Evolutionary conservation across 805 yeast genomes (phyloP).

Genomic region (Ogataea methanolica): DNA sequence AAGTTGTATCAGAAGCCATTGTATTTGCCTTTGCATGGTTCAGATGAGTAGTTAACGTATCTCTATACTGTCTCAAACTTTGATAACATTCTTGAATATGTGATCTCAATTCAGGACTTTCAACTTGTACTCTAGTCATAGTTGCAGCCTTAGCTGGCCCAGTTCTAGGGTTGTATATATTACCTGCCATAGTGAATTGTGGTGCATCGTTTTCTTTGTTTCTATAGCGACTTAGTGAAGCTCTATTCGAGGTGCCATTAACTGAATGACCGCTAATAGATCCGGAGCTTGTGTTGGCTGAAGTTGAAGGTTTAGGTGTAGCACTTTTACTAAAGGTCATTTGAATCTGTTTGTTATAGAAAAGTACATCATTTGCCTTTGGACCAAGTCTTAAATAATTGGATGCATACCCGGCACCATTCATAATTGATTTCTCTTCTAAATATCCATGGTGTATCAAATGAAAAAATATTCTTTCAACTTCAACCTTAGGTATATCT

Average conservation of each 20-base stretch:
- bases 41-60: constrained; percentile 37
- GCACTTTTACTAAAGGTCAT: constrained; percentile 42
- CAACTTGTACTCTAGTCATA: constrained; percentile 7
- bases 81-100: constrained; percentile 28
- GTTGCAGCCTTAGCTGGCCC: constrained; percentile 14
- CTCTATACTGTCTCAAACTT: constrained; percentile 37
- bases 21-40: constrained; percentile 31
- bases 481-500: constrained; percentile 55
- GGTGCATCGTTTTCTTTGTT: constrained; percentile 20
- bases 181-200: constrained; percentile 16
- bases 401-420: constrained; percentile 73
- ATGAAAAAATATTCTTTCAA: constrained; percentile 80
- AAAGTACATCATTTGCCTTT: constrained; percentile 45
- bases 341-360: constrained; percentile 35
- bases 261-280: background rate
- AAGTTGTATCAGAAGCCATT: constrained; percentile 34
- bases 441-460: constrained; percentile 62
- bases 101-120: constrained; percentile 20
- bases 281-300: background rate
- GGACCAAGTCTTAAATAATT: constrained; percentile 67
- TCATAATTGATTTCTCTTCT: constrained; percentile 67
- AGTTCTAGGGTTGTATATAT: constrained; percentile 3
- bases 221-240: background rate
- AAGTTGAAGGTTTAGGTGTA: background rate
- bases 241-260: background rate